Evolutionary conservation across 768 basidiomycete genomes (phyloP), one percentile per base, ranked within the genome.

Genomic region (Harrya chromipes): DNA sequence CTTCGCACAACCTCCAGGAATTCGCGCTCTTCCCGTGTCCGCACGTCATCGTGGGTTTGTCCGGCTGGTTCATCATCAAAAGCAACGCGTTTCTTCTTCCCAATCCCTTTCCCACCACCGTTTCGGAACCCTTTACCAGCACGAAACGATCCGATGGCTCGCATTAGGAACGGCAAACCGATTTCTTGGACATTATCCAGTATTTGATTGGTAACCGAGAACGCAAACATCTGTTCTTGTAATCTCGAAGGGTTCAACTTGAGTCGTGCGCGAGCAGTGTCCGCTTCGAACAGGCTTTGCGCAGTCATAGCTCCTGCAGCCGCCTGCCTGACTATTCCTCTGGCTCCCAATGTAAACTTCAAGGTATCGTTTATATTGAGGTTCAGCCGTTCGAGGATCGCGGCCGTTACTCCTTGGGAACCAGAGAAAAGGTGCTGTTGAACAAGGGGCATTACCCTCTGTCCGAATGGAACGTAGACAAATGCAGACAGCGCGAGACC

Each of bases 401-500:
- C 33, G 42, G 55, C 46, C 6, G 49, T 53, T 33, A 46, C 24
- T 23, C 52, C 47, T 2, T 45, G 63, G 9, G 60, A 45, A 11
- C 50, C 53, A 26, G 57, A 59, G 44, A 66, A 70, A 33, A 72
- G 44, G 47, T 59, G 49, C 6, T 47, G 23, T 31, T 72, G 74
- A 26, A 79, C 72, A 43, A 74, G 63, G 8, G 76, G 71, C 88
- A 94, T 92, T 53, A 92, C 82, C 44, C 79, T 78, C 63, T 87
- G 87, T 24, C 94, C 94, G 55, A 94, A 97, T 0, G 94, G 94
- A 4, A 95, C 90, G 65, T 98, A 99, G 43, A 97, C 81, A 62
- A 94, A 97, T 14, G 94, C 93, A n/a, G 87, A 91, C 14, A 98
- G 81, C 6, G 81, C 84, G n/a, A 99, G 79, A 35, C 89, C 87